Evolutionary conservation across 306 rosid species (phyloP), one percentile per base, ranked within the genome.

Genomic region (Cicer chorassanicum): DNA sequence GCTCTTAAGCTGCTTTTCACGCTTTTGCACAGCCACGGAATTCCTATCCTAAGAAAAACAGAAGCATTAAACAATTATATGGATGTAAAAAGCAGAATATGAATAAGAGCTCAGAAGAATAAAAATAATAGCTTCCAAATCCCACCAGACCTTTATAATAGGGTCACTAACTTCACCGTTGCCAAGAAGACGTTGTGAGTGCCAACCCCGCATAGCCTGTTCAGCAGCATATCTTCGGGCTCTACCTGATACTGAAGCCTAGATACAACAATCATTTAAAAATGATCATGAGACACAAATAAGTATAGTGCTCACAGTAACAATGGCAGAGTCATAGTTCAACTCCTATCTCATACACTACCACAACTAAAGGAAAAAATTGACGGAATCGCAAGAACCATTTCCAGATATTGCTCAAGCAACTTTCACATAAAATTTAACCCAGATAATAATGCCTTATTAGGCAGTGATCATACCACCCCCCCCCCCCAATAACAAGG

Each of bases 131-230:
- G 72, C 46, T 67, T 70, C 62, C 68, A 62, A 79, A 69, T 59
- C 82, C 46, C 70, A 70, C 41, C 86, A 80, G 40, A 94, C 99
- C 96, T 92, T 94, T 51, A 92, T 90, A 71, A 92, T 88, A 21
- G 99, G 99, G 73, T 92, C 99, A 79, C 96, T 88, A 76, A 92
- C 98, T 92, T 92, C 98, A 74, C 98, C 99, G 65, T 90, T 89
- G 77, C 96, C 97, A 61, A 90, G 92, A 82, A 95, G 89, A 68
- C 97, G 96, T 51, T 93, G 97, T 14, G 99, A 95, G 79, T 95
- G 99, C 99, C 99, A 92, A 79, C 99, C 98, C 73, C 91, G 98
- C 99, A 95, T 95, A 66, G 99, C 99, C 51, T 97, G 95, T 83
- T 97, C 91, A 11, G 99, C 99, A 74, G 99, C 98, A 84, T 90